A percentile compares a stretch with the other conserved stretches of the same genome.
These are phyloP conservation scores for Crepidotus variabilis DNA, from an alignment of 768 basidiomycete species.

Conservation along the genomic window DNA sequence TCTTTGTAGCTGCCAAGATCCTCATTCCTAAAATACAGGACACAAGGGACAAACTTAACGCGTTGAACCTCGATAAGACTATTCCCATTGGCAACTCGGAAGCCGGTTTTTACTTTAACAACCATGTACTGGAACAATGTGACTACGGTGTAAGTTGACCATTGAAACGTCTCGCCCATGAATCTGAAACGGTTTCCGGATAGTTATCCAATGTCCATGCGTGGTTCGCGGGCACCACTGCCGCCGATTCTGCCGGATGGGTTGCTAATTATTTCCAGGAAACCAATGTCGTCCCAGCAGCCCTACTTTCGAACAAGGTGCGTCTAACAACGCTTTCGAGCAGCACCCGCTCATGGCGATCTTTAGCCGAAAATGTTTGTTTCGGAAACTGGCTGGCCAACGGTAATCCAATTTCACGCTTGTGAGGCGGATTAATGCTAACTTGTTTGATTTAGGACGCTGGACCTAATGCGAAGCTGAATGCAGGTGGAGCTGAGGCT, in stretches of 20 bases:
- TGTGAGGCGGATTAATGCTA: too few relatives aligned
- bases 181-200: not conserved
- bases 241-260: slow-evolving; percentile 77
- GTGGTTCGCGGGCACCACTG: slow-evolving; percentile 82
- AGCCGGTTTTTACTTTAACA: slow-evolving; percentile 84
- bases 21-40: slow-evolving; percentile 65
- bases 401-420: slow-evolving; percentile 50
- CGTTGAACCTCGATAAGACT: slow-evolving; percentile 54
- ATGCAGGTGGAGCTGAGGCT: slow-evolving; percentile 61
- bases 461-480: slow-evolving; percentile 51
- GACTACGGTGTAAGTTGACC: slow-evolving; percentile 58
- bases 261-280: slow-evolving; percentile 73
- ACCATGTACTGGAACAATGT: slow-evolving; percentile 49
- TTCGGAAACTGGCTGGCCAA: slow-evolving; percentile 86
- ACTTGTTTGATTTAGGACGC: slow-evolving; percentile 39
- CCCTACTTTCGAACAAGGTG: slow-evolving; percentile 56
- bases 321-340: not conserved
- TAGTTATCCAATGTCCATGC: slow-evolving; percentile 91
- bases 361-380: slow-evolving; percentile 76
- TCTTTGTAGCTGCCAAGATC: slow-evolving; percentile 48
- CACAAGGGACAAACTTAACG: slow-evolving; percentile 50
- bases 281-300: slow-evolving; percentile 59
- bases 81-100: slow-evolving; percentile 81
- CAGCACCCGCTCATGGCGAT: slow-evolving; percentile 1
- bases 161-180: not conserved